phyloP scores from a whole-genome alignment of 495 filamentous ascomycete species.

The Tuber calosporum region DNA sequence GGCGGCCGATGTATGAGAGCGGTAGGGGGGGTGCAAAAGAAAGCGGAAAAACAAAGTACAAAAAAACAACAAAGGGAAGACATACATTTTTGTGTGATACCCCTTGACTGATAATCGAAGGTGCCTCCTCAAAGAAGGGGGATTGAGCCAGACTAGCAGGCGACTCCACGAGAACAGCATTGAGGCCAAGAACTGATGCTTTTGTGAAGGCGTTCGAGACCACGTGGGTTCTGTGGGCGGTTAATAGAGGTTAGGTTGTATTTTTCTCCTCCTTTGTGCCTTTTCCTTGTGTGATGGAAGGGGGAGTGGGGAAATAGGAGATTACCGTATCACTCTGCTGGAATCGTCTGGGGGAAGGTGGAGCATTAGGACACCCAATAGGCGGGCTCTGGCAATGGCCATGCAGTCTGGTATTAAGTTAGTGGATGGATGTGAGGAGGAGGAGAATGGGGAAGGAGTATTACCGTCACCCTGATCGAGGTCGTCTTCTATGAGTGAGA shows the following conservation, averaged over 20 bases:
- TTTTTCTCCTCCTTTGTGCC: neutral
- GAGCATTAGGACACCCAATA: constrained; percentile 83
- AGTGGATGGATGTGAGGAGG: neutral
- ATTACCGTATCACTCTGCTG: constrained; percentile 62
- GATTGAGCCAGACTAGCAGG: constrained; percentile 58
- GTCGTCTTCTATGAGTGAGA: constrained; percentile 80
- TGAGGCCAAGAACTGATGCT: constrained; percentile 69
- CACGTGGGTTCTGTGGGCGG: constrained; percentile 54
- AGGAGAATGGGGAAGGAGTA: constrained; percentile 8
- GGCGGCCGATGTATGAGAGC: neutral
- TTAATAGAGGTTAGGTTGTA: neutral
- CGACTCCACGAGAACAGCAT: constrained; percentile 76
- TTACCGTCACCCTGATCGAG: constrained; percentile 62
- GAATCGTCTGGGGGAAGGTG: constrained; percentile 64
- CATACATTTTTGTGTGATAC: constrained; percentile 66
- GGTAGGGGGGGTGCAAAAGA: neutral
- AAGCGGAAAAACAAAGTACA: neutral
- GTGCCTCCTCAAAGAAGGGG: constrained; percentile 60
- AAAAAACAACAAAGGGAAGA: neutral
- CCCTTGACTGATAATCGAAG: constrained; percentile 69
- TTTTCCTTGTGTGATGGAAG: neutral
- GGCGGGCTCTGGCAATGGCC: constrained; percentile 76
- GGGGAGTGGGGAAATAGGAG: constrained; percentile 14
- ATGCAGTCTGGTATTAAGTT: constrained; percentile 52
- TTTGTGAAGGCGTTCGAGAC: constrained; percentile 62